Percentiles rank a stretch among this genome's conserved stretches.
Conservation (phyloP, 257 asterid genomes). For the Linderniella brevidens region DNA sequence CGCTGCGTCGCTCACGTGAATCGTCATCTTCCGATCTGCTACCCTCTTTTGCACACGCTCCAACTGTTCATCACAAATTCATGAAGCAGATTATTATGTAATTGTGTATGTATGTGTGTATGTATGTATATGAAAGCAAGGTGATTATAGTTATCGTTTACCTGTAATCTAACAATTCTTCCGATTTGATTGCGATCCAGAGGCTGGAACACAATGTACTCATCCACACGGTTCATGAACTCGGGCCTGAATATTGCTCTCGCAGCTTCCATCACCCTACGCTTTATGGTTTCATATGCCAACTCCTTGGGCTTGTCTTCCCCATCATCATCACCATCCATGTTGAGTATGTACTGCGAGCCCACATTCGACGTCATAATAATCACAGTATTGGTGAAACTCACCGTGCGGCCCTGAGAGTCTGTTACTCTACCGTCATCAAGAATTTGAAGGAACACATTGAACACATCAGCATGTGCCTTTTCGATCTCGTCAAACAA, state of each 20-base stretch:
- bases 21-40: slow-evolving; percentile 63
- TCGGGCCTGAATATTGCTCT: slow-evolving; percentile 78
- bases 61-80: slow-evolving; percentile 31
- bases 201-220: slow-evolving; percentile 90
- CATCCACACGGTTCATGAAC: slow-evolving; percentile 93
- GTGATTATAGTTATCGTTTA: slow-evolving; percentile 3
- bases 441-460: slow-evolving; percentile 78
- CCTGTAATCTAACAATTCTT: slow-evolving; percentile 67
- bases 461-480: slow-evolving; percentile 86
- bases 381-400: slow-evolving; percentile 72
- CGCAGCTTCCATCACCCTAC: slow-evolving; percentile 75
- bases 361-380: slow-evolving; percentile 97
- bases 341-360: slow-evolving; percentile 64
- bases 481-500: slow-evolving; percentile 88
- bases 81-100: neutral
- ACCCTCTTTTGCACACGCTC: slow-evolving; percentile 69
- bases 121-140: neutral
- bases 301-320: neutral
- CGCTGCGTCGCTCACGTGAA: slow-evolving; percentile 67
- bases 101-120: neutral
- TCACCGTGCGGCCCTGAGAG: slow-evolving; percentile 90
- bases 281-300: slow-evolving; percentile 61
- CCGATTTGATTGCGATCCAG: slow-evolving; percentile 65
- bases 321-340: slow-evolving; percentile 40
- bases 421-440: slow-evolving; percentile 96